Evolutionary conservation across 2,329 filamentous ascomycete species (phyloP), one percentile per base, ranked within the genome.

Genomic region (Cordyceps sp.): DNA sequence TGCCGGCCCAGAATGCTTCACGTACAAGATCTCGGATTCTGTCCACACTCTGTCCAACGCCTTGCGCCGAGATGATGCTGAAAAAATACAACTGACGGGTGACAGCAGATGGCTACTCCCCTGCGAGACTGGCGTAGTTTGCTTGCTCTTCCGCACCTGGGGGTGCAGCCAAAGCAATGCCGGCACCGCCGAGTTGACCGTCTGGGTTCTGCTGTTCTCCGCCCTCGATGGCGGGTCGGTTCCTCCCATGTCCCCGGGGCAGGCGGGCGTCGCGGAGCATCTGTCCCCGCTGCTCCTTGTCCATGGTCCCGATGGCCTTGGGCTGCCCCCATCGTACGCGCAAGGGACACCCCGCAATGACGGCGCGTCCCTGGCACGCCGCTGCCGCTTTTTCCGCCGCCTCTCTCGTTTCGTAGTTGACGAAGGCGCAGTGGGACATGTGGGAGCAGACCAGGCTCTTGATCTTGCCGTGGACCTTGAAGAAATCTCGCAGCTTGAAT

Each of bases 381-480:
- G 73, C 73, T 0, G 90, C 83, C 0, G 92, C 92, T 36, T 69
- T 75, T 57, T 98, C 90, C 0, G 92, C 90, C 1, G 71, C 78
- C 38, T 83, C 74, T 35, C 90, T 71, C 4, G 78, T 82, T 43
- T 85, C 75, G 52, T 84, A 98, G 58, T 98, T 98, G 57, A 98
- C 66, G 49, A 96, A 98, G 2, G 90, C 90, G 53, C 86, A 96
- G 49, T 96, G 90, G 13, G 88, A 88, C 61, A 93, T 85, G 58
- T 98, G 90, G 6, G 86, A 94, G 55, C 90, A 96, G 24, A 98
- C 78, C 13, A 98, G 61, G 18, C 85, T 94, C 45, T 90, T 82
- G 37, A 98, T 77, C 48, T 88, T 83, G 39, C 90, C 90, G 45
- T 86, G 85, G 14, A 72, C 70, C 37, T 83, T 74, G 61, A 98